A percentile compares a stretch with the other conserved stretches of the same genome.
These are phyloP conservation scores for Oidiodendron maius DNA, from an alignment of 495 filamentous ascomycete species.

Conservation along the genomic window DNA sequence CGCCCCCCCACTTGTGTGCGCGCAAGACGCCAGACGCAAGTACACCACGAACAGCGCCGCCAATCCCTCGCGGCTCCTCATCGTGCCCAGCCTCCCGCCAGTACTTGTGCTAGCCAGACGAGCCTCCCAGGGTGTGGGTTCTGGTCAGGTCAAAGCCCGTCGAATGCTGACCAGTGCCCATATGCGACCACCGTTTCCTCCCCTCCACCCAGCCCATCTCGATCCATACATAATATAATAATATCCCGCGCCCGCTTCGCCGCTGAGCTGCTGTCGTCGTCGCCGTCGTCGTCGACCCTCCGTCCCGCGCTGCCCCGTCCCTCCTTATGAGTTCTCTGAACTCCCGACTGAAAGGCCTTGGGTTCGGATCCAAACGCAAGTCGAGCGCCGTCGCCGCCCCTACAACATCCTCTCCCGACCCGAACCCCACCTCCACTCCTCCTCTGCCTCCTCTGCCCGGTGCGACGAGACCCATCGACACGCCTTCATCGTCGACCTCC, in stretches of 20 bases:
- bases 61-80: too few species aligned
- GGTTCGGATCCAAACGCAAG: conserved; percentile 32
- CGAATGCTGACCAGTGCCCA: too few species aligned
- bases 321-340: conserved; percentile 57
- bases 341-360: conserved; percentile 53
- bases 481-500: conserved; percentile 37
- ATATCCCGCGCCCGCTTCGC: too few species aligned
- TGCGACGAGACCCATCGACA: conserved; percentile 23
- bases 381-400: conserved; percentile 16
- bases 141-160: too few species aligned
- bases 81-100: too few species aligned
- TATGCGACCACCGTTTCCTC: conserved; percentile 5
- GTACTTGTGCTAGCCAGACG: too few species aligned
- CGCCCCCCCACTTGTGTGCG: too few species aligned
- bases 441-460: conserved; percentile 24
- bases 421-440: conserved; percentile 31
- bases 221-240: too few species aligned
- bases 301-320: conserved; percentile 24
- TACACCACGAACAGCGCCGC: too few species aligned
- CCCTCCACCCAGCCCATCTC: conserved; percentile 9
- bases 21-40: too few species aligned
- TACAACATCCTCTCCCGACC: conserved; percentile 14
- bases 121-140: too few species aligned
- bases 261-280: not conserved
- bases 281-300: not conserved